Base-by-base conservation (phyloP, 2,329 filamentous ascomycete genomes). In the Dactylellina parvicollis region DNA sequence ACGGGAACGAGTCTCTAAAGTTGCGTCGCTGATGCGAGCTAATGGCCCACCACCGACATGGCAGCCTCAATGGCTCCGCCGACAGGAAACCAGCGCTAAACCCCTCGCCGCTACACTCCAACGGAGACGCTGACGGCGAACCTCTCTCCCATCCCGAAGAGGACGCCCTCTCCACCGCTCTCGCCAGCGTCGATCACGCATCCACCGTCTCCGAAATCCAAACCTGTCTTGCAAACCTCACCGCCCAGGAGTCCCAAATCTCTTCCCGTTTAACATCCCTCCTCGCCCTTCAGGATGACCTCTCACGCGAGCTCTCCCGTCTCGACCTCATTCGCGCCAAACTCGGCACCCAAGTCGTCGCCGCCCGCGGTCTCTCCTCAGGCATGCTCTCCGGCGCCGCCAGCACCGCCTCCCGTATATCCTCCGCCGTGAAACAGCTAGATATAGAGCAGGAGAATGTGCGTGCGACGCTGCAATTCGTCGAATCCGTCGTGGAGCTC, bases 401-500 rank as follows among this genome's bases (percentile, higher is more conserved):
- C 18, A 86, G 89, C 56, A 98, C 93, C 32, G 95, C 95, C 2
- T 88, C 89, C 60, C 88, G 91, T 65, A 90, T 98, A 75, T 96
- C 92, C 62, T 88, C 88, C 78, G 91, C 92, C 59, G 95, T 99
- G 64, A 92, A 91, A 80, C 86, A 88, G 76, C 86, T 99, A 32
- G 95, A 99, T 79, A 85, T 92, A 65, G 94, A 99, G 82, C 96
- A 98, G 83, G 89, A 89, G 69, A 87, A 92, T 26, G 94, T 99
- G 7, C 93, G 95, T 80, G 89, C 92, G 55, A 98, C 95, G 0
- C 83, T 99, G 66, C 86, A 90, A 7, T 92, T 98, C 2, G 95
- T 98, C 9, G 94, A 98, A 81, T 93, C 97, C 82, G 94, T 99
- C 12, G 91, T 92, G 3, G 95, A 99, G 84, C 89, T 99, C 76